Evolutionary conservation across 495 filamentous ascomycete species (phyloP).

Genomic region (Xylaria flabelliformis): DNA sequence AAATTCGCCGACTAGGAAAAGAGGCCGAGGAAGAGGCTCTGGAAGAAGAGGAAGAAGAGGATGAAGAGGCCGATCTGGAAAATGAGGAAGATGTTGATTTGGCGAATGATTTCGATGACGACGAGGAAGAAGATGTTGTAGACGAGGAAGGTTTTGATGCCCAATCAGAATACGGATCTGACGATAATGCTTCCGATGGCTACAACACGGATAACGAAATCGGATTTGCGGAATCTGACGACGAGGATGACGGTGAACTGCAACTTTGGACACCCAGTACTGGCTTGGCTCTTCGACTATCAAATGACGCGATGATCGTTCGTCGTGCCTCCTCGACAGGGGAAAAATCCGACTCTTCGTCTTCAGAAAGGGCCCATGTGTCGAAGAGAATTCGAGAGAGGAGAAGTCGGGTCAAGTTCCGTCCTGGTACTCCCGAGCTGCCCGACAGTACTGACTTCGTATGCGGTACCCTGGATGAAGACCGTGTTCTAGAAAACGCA

Average conservation of each 20-base stretch:
- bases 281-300: constrained; percentile 53
- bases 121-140: constrained; percentile 50
- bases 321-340: constrained; percentile 49
- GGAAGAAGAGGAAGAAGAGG: constrained; percentile 71
- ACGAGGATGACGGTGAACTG: constrained; percentile 77
- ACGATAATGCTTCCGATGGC: constrained; percentile 72
- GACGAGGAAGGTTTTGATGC: constrained; percentile 56
- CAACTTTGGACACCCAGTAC: constrained; percentile 76
- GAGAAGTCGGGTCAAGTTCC: constrained; percentile 61
- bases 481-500: constrained; percentile 88
- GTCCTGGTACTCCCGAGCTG: constrained; percentile 77
- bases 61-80: constrained; percentile 59
- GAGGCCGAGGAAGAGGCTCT: constrained; percentile 89
- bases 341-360: constrained; percentile 50
- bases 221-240: constrained; percentile 89
- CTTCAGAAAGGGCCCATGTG: constrained; percentile 29
- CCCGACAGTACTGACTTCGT: constrained; percentile 98
- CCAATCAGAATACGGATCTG: constrained; percentile 65
- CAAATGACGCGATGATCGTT: constrained; percentile 44
- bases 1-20: constrained; percentile 83
- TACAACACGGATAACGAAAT: constrained; percentile 96
- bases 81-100: constrained; percentile 53
- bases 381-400: constrained; percentile 39
- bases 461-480: constrained; percentile 94
- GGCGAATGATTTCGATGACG: constrained; percentile 39